Evolutionary conservation across 108 stramenopile species (phyloP), one percentile per base, ranked within the genome.

Genomic region (Cyclostephanos invisitatus): DNA sequence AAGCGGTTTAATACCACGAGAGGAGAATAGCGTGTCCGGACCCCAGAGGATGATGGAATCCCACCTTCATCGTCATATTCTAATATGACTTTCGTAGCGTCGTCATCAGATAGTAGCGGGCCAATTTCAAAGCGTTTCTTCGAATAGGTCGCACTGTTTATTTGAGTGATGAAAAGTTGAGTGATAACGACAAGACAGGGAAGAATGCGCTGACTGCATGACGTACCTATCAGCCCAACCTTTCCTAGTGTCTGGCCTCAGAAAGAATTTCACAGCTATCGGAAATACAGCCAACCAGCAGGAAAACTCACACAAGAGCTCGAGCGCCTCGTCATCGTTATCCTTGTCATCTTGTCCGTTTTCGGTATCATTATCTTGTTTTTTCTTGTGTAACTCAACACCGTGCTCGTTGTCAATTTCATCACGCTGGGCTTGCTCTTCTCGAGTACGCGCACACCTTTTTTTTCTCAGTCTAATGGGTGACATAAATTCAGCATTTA

Each of bases 271-370:
- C 3, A 81, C 74, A 20, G 64, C 65, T 9, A 83, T 32, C 38
- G 82, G 82, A 65, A 80, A 70, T 21, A 48, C 61, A 8, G 67
- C 54, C 18, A 68, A 22, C 82, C 82, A 83, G 14, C 80, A 70
- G 9, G 75, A 53, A 50, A 69, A 74, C 49, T 75, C 68, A 54
- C 73, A 68, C 25, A 75, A 48, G 25, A 74, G 78, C 21, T 69
- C 22, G 37, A 75, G 24, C 27, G 67, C 60, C 17, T 32, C 64
- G 9, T 25, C 28, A 35, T 72, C 55, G 12, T 14, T n/a, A 14
- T 27, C 8, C 8, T 64, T 47, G 35, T 6, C 27, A 46, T 48
- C 70, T 32, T 64, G 49, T 50, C 14, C 29, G 28, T 53, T 32
- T 36, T 74, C 49, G 6, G 40, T 27, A 42, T 25, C 14, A 24